Evolutionary conservation across 805 yeast species (phyloP), one percentile per base, ranked within the genome.

Genomic region (Ogataea thermomethanolica): DNA sequence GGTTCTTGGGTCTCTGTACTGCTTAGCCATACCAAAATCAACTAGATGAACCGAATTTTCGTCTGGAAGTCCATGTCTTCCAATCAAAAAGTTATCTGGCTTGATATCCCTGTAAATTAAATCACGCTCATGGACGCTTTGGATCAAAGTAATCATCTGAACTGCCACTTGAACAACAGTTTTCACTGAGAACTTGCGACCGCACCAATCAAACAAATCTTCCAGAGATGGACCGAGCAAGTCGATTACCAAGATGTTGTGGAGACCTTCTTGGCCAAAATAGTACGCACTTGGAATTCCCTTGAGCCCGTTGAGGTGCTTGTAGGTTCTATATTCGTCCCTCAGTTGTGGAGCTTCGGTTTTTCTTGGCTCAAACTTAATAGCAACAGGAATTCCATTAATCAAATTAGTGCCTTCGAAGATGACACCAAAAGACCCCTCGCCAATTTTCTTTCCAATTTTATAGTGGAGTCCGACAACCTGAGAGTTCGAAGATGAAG

Each of bases 21-120:
- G 95, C 65, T 93, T 93, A 23, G 98, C 98, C 98, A 93, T 93
- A 49, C 99, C 99, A 61, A 93, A 93, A 66, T 93, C 99, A 40
- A 93, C 95, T 48, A 93, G 73, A 65, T 87, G 89, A 37, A 93
- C 86, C 43, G 76, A 74, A 60, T 90, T 89, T 43, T 90, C 95
- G 54, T 86, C 85, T 11, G 85, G 79, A 29, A 88, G 74, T 31
- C 82, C 84, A 9, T 93, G 95, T 57, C 89, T 79, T 12, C 98
- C 98, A 55, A 93, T 87, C 50, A 93, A 72, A 54, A 93, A 93
- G 68, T 93, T 93, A 63, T 93, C 99, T 1, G 99, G 99, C 64
- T 93, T 93, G 64, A 93, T 93, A 65, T 93, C 99, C 58, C 99
- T 78, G 66, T 90, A 93, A 49, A 93, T 93, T 51, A 93, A 74